phyloP scores from a whole-genome alignment of 805 yeast genomes.

The Candida sithepensis region DNA sequence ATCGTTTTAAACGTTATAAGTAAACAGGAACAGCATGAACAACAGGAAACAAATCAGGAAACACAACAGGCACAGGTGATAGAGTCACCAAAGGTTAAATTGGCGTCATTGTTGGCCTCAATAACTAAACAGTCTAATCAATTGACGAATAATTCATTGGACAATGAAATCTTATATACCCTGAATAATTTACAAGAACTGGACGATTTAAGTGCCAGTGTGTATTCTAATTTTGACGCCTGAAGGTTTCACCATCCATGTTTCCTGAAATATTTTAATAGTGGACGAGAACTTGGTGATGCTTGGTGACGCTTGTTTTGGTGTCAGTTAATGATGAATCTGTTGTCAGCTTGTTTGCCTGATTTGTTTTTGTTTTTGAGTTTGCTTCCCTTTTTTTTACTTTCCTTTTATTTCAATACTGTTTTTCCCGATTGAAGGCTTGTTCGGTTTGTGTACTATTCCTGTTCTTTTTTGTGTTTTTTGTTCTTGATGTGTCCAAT shows the following conservation, averaged over 20 bases:
- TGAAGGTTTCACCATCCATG: not conserved
- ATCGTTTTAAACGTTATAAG: constrained; percentile 26
- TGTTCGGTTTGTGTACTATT: not conserved
- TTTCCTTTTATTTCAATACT: not conserved
- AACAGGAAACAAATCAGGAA: constrained; percentile 6
- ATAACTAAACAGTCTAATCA: constrained; percentile 58
- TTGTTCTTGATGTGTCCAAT: not conserved
- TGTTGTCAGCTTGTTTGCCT: not conserved
- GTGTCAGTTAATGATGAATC: not conserved
- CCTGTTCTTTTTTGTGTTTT: not conserved
- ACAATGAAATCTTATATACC: constrained; percentile 29
- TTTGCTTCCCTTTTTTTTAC: not conserved
- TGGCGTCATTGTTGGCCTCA: constrained; percentile 70
- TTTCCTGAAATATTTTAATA: no score
- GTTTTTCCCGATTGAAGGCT: not conserved
- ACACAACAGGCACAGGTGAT: not conserved
- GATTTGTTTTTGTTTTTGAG: not conserved
- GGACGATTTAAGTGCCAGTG: constrained; percentile 86
- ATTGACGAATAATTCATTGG: constrained; percentile 28
- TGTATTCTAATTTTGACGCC: constrained; percentile 69
- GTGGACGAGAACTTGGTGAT: no score
- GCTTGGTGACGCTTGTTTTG: not conserved
- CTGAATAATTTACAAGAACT: constrained; percentile 58
- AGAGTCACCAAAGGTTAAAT: constrained; percentile 34
- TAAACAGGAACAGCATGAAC: constrained; percentile 9